A percentile compares a stretch with the other conserved stretches of the same genome.
Conservation (phyloP, 768 basidiomycete genomes). For the Boletus rufocinnamomeus region DNA sequence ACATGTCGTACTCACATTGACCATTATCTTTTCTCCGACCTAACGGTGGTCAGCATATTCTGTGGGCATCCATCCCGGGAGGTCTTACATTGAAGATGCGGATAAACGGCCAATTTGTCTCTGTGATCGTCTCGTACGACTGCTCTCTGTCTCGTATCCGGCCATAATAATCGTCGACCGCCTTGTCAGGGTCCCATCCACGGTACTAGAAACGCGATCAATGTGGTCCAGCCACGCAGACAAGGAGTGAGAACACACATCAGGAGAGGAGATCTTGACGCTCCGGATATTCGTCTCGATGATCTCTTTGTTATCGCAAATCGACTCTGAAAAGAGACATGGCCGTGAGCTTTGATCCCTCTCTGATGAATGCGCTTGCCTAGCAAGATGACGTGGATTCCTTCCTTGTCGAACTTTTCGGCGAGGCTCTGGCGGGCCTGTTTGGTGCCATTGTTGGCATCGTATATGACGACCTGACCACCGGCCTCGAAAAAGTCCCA, state of each 20-base stretch:
- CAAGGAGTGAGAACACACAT: conserved; percentile 56
- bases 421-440: conserved; percentile 67
- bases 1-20: conserved; percentile 63
- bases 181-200: conserved; percentile 89
- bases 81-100: conserved; percentile 83
- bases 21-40: conserved; percentile 95
- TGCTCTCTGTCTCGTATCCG: conserved; percentile 86
- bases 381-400: conserved; percentile 91
- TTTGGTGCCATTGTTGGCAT: conserved; percentile 90
- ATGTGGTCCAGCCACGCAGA: not conserved
- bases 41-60: conserved; percentile 31
- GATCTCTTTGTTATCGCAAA: conserved; percentile 90
- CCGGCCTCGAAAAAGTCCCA: conserved; percentile 84
- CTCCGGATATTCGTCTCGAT: conserved; percentile 93
- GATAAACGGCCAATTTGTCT: conserved; percentile 90
- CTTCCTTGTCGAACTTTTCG: conserved; percentile 82
- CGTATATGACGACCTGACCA: conserved; percentile 97
- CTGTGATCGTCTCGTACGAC: conserved; percentile 89
- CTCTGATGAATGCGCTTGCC: conserved; percentile 48
- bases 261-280: conserved; percentile 98
- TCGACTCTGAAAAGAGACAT: conserved; percentile 58
- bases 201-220: conserved; percentile 62
- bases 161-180: conserved; percentile 89
- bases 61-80: not conserved
- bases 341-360: conserved; percentile 4